Conservation (phyloP, 495 filamentous ascomycete genomes). For the Hypoxylon lienhwacheense region DNA sequence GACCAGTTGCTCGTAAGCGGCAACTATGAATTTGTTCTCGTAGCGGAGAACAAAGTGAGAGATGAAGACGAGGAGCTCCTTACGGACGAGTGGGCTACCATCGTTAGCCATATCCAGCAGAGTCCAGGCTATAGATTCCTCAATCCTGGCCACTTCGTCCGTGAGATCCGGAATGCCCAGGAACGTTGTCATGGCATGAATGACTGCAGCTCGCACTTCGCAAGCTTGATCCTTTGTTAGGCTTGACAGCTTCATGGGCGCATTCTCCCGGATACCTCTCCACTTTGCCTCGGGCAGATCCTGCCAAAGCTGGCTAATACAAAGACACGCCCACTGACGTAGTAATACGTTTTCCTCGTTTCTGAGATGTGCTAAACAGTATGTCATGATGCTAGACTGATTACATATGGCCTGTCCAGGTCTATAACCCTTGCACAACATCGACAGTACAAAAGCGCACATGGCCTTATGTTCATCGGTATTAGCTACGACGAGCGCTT, state of each 20-base stretch:
- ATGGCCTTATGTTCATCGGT: constrained; percentile 94
- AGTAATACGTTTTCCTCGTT: constrained; percentile 85
- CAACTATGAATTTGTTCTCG: constrained; percentile 87
- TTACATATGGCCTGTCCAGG: constrained; percentile 89
- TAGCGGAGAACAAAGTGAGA: constrained; percentile 89
- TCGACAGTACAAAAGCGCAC: constrained; percentile 96
- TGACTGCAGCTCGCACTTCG: constrained; percentile 92
- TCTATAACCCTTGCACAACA: constrained; percentile 91
- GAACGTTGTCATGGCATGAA: constrained; percentile 91
- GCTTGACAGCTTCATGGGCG: constrained; percentile 74
- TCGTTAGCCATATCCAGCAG: constrained; percentile 86
- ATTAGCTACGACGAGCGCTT: constrained; percentile 79
- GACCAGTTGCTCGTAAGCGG: constrained; percentile 85
- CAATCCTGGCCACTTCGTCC: constrained; percentile 83
- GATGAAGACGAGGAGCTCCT: constrained; percentile 90
- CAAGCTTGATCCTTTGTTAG: constrained; percentile 85
- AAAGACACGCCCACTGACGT: constrained; percentile 95
- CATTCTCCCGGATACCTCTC: constrained; percentile 82
- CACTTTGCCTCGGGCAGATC: constrained; percentile 91
- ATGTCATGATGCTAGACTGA: constrained; percentile 81
- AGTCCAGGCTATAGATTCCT: constrained; percentile 83
- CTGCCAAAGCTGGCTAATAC: constrained; percentile 92
- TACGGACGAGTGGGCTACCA: constrained; percentile 88
- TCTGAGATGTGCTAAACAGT: constrained; percentile 76
- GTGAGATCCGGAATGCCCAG: constrained; percentile 92